Evolutionary conservation across 1,284 basidiomycete genomes (phyloP).

Genomic region (Ustilago hordei): DNA sequence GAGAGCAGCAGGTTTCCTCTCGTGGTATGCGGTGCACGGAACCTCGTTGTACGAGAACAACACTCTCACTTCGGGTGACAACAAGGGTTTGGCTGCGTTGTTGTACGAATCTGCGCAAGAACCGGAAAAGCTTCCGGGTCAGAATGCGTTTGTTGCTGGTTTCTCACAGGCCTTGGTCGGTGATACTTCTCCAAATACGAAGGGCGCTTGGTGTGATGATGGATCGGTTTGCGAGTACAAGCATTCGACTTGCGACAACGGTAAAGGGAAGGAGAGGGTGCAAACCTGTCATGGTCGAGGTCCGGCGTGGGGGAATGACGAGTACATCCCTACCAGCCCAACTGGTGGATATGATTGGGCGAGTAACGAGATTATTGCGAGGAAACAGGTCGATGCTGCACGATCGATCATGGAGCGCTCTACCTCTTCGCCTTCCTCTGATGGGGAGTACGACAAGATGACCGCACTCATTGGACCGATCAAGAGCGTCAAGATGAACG

Average conservation of each 20-base stretch:
- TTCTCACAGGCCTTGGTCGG: constrained; percentile 61
- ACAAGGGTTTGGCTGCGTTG: constrained; percentile 63
- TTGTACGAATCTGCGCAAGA: constrained; percentile 53
- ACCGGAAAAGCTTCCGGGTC: constrained; percentile 52
- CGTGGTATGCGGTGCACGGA: constrained; percentile 84
- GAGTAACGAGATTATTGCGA: constrained; percentile 60
- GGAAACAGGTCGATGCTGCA: constrained; percentile 58
- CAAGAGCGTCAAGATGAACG: constrained; percentile 69
- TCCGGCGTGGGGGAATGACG: constrained; percentile 53
- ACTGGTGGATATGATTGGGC: constrained; percentile 61
- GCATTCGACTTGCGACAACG: constrained; percentile 57
- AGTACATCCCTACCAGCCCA: constrained; percentile 36
- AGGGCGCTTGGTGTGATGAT: constrained; percentile 58
- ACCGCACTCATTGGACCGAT: constrained; percentile 37
- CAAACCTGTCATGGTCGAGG: constrained; percentile 60
- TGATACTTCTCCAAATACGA: constrained; percentile 63
- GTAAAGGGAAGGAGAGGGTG: constrained; percentile 46
- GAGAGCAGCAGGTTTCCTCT: constrained; percentile 50
- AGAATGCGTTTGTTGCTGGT: constrained; percentile 55
- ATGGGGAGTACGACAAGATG: constrained; percentile 31
- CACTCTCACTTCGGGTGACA: constrained; percentile 59
- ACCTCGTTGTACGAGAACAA: constrained; percentile 63
- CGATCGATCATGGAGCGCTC: constrained; percentile 38
- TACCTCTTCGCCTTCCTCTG: not conserved
- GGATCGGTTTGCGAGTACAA: constrained; percentile 59